Evolutionary conservation across 2,329 filamentous ascomycete species (phyloP).

Genomic region (Cladosporium velox): DNA sequence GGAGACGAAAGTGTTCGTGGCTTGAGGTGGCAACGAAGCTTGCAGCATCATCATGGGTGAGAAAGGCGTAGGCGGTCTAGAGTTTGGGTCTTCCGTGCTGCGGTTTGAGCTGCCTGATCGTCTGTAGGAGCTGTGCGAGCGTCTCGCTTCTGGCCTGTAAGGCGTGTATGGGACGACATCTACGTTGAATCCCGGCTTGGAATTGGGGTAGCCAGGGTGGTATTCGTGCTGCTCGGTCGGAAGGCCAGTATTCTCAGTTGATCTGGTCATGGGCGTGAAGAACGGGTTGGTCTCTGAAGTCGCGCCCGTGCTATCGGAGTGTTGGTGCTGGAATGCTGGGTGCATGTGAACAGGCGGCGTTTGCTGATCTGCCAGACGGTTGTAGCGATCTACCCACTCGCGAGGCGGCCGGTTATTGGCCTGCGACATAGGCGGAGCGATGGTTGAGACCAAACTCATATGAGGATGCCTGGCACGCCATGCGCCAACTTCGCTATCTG

Average conservation of each 20-base stretch:
- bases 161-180: conserved; percentile 3
- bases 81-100: background rate
- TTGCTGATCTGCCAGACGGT: conserved; percentile 15
- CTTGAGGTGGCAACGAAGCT: background rate
- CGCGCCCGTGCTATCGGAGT: background rate
- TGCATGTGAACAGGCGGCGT: conserved; percentile 20
- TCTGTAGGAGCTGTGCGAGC: conserved; percentile 17
- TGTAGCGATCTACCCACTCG: conserved; percentile 22
- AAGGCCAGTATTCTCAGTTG: background rate
- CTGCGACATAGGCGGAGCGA: conserved; percentile 8
- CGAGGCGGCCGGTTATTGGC: conserved; percentile 1
- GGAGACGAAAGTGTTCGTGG: conserved; percentile 21
- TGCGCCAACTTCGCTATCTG: conserved; percentile 17
- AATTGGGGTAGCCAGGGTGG: conserved; percentile 15
- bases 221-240: conserved; percentile 12
- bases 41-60: conserved; percentile 23
- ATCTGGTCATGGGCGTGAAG: conserved; percentile 9
- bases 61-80: conserved; percentile 22
- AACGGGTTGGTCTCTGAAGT: conserved; percentile 16
- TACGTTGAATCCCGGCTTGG: background rate
- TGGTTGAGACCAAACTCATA: conserved; percentile 10
- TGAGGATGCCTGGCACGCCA: conserved; percentile 19
- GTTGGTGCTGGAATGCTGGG: conserved; percentile 14
- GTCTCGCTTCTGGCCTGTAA: conserved; percentile 3
- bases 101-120: conserved; percentile 3